Base-by-base conservation (phyloP, 352 stramenopile genomes). In the Phytophthora foliorum region DNA sequence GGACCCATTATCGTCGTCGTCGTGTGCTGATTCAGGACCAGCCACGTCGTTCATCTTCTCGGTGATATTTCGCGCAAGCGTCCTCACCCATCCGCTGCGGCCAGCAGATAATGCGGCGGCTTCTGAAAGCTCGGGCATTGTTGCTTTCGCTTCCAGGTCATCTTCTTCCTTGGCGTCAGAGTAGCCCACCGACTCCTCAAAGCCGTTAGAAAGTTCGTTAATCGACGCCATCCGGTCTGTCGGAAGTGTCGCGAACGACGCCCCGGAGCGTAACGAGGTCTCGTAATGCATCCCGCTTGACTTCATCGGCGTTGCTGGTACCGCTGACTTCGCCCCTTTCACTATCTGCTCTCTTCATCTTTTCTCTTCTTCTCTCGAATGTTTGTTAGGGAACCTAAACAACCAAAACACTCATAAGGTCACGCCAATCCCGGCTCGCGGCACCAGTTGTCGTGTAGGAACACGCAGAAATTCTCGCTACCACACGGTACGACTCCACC, bases 291-390 rank as follows among this genome's bases (percentile, higher is more conserved):
- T 34, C 19, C 36, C 36, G 11, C 36, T 29, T 6, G 24, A 38
- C 52, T 50, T 59, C 36, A 49, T 49, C 36, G 52, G 52, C 13
- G 52, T 59, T 38, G 38, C 36, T 50, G 52, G 52, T 49, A 59
- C 36, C 52, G 36, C 16, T 46, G 52, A 59, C 10, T 24, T 49
- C 17, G 34, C 29, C 50, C 38, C 22, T 29, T 49, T 59, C 36
- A 22, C 52, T 36, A 59, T 58, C 22, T 50, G 38, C 38, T 49
- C 39, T 50, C 29, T 56, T 56, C 29, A 29, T n/a, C n/a, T 39
- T n/a, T n/a, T n/a, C 4, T 57, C 21, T 36, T 57, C 6, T 36
- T 32, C 32, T 41, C 25, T 55, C 48, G 41, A n/a, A n/a, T 53
- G 14, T 53, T 21, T 7, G 14, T 27, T 51, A 21, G 19, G 22